Base-by-base conservation (phyloP, 2,329 filamentous ascomycete genomes). In the Talaromyces marneffei region DNA sequence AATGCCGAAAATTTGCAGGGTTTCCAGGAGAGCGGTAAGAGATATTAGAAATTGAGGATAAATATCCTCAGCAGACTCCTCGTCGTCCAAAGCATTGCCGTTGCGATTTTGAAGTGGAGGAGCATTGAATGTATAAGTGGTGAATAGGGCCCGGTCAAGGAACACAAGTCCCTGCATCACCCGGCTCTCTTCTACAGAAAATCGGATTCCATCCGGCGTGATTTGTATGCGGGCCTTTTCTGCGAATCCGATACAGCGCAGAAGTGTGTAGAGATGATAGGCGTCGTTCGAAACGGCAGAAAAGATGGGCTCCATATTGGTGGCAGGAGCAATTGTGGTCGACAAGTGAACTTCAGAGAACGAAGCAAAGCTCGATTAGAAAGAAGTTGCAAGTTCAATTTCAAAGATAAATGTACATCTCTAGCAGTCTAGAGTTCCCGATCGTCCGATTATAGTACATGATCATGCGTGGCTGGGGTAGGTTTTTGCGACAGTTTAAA, bases 161-260 rank as follows among this genome's bases (percentile, higher is more conserved):
- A 96, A 95, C 20, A 90, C 90, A 66, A 89, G 84, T 54, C 87
- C 92, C 85, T 97, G 92, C 85, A 97, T 92, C 25, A 93, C 90
- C 65, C 91, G 87, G 10, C 89, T 87, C 70, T 97, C 90, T 70
- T 97, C 92, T 27, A 90, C 91, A 18, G 89, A 88, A 72, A 99
- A 94, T 62, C 91, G 87, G 65, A 99, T 83, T 9, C 92, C 92
- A 65, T 94, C 88, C 58, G 88, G 85, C 12, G 89, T 91, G 63
- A 99, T 90, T 72, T 93, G 89, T 37, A 87, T 82, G 56, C 83
- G 83, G 9, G 82, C 83, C 70, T 84, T 85, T 48, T 80, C 77
- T 33, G 81, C 79, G 69, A 86, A 86, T 39, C 81, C 80, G 66
- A 87, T 85, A 75, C 85, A 87, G 65, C 83, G 81, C 6, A 87